Conservation (phyloP, 805 yeast species). For the Yarrowia hollandica region DNA sequence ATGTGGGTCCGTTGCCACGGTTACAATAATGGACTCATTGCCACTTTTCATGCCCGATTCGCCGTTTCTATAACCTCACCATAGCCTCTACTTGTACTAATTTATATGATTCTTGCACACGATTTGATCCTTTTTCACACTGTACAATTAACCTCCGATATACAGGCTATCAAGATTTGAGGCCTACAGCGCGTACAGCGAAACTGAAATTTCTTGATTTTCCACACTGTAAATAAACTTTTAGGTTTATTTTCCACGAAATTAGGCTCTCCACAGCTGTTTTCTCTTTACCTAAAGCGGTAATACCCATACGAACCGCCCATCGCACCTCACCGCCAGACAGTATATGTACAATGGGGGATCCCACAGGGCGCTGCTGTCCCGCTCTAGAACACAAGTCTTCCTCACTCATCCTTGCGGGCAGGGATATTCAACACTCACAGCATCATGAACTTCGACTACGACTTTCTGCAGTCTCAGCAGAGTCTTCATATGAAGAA, state of each 20-base stretch:
- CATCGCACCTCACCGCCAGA: slow-evolving; percentile 22
- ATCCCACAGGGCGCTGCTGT: background rate
- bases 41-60: too few species aligned
- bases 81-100: too few species aligned
- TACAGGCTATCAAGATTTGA: background rate
- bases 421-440: background rate
- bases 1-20: too few species aligned
- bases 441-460: slow-evolving; percentile 10
- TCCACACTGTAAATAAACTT: background rate
- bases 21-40: too few species aligned
- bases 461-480: slow-evolving; percentile 21
- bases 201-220: background rate
- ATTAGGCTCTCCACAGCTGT: background rate
- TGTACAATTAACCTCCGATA: background rate
- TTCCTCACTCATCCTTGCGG: background rate
- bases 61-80: too few species aligned
- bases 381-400: slow-evolving; percentile 10
- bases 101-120: too few species aligned
- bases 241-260: background rate
- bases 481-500: slow-evolving; percentile 13
- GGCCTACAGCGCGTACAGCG: slow-evolving; percentile 5
- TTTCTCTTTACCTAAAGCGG: slow-evolving; percentile 9
- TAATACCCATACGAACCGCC: slow-evolving; percentile 25
- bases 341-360: slow-evolving; percentile 22
- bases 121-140: too few species aligned